Evolutionary conservation across 768 basidiomycete genomes (phyloP), one percentile per base, ranked within the genome.

Genomic region (Lactifluus pinguis): DNA sequence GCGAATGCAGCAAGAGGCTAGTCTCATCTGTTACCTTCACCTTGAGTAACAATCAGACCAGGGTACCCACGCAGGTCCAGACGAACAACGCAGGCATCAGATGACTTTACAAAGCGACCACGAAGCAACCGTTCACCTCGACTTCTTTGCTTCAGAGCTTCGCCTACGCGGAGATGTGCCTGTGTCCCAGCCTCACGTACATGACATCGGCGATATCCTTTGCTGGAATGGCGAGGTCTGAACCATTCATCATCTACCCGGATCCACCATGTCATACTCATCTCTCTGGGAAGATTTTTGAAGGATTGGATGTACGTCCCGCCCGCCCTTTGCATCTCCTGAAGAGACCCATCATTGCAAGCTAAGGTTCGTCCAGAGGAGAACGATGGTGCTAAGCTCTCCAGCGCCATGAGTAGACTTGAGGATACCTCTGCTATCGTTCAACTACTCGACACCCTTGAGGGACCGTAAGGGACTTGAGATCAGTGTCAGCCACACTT

Each of bases 201-300:
- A 68, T 69, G 67, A 72, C 38, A 76, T 75, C 14, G 83, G 80
- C 7, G 78, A 85, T 68, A 68, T 89, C 3, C 72, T 94, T 30
- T 92, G 89, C 68, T 94, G 88, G 87, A 92, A 92, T 68, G 92
- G 92, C 62, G 89, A 94, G 76, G 89, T 85, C 49, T 49, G 72
- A 72, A 15, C 29, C 11, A 41, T 25, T 30, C 49, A 10, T 30
- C 49, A 10, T 21, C 38, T 41, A 19, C 55, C n/a, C 34, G 30
- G 3, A 15, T 17, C 6, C 32, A 11, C 10, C 49, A 14, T 10
- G 7, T 36, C 30, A 14, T 55, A 17, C 38, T 36, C 45, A 51
- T 44, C 8, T 17, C 19, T 6, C 29, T 41, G 34, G 32, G 39
- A 57, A 83, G 82, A 77, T 93, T 30, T 94, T 95, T 65, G 85